These are phyloP conservation scores for Pseudogymnoascus destructans DNA, from an alignment of 2,329 filamentous ascomycete species.

Conservation along the genomic window DNA sequence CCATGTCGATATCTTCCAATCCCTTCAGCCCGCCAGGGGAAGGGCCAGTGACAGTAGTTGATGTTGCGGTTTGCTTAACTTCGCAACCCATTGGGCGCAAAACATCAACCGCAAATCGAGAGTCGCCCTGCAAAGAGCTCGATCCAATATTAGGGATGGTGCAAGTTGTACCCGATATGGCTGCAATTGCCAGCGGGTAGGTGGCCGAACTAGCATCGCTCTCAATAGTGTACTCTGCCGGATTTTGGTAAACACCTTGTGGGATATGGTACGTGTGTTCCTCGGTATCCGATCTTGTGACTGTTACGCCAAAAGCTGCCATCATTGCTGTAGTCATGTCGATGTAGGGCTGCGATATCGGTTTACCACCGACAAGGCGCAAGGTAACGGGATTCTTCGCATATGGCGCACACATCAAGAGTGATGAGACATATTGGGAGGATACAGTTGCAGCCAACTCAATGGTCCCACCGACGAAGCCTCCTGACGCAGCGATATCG, in stretches of 20 bases:
- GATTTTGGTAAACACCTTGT: conserved; percentile 69
- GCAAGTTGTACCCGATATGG: conserved; percentile 89
- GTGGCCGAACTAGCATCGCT: conserved; percentile 97
- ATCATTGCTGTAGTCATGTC: conserved; percentile 99
- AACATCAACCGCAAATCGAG: conserved; percentile 83
- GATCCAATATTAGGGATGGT: conserved; percentile 95
- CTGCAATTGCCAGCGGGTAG: conserved; percentile 85
- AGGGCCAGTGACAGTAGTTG: conserved; percentile 91
- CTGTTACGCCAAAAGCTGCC: conserved; percentile 74
- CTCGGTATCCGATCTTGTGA: conserved; percentile 63
- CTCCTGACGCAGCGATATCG: conserved; percentile 66
- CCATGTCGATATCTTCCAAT: conserved; percentile 83
- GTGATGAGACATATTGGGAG: conserved; percentile 96
- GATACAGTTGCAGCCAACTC: conserved; percentile 90
- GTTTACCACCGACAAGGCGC: conserved; percentile 85
- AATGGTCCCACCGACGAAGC: conserved; percentile 75
- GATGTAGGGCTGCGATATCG: conserved; percentile 93
- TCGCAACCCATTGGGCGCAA: conserved; percentile 85
- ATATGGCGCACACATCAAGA: conserved; percentile 94
- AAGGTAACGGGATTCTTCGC: conserved; percentile 88
- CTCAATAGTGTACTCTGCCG: conserved; percentile 76
- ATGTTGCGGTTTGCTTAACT: conserved; percentile 70
- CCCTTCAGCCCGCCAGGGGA: conserved; percentile 57
- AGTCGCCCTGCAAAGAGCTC: conserved; percentile 83
- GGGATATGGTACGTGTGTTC: conserved; percentile 91